Evolutionary conservation across 1,139 yeast genomes (phyloP), one percentile per base, ranked within the genome.

Genomic region (Protomyces macrosporus): DNA sequence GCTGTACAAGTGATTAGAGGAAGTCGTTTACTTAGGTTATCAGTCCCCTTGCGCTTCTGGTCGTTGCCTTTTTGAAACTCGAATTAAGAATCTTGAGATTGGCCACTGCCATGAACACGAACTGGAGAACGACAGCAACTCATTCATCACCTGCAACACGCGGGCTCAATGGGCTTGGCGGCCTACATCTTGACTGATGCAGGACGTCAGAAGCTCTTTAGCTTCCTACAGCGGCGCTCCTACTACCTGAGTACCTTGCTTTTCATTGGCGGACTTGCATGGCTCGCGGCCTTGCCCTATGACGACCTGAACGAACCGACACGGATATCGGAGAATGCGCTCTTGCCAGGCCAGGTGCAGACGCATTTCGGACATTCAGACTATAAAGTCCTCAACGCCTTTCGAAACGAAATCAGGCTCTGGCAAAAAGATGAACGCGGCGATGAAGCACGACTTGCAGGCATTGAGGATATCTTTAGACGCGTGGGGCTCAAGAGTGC

Each of bases 301-400:
- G 63, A 60, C 40, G 50, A 53, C 10, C 48, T 60, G 23, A 60
- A 53, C 34, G 53, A 45, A 3, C 58, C 58, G 33, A 89, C 97
- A 5, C 93, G 93, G 73, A 88, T 91, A 30, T 87, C 96, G 6
- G 99, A 95, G 73, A 95, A 93, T 75, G 99, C 99, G 42, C 79
- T 95, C 73, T 86, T 95, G 88, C 98, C 98, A 10, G 91, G 95
- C 0, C 98, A 93, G 73, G 98, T 93, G 2, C 87, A 86, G 70
- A 87, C 96, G 16, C 90, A 90, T 73, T 95, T 90, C 74, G 80
- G 98, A 65, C 98, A 91, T 70, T 85, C 93, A 60, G 98, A 93
- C 72, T 93, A 98, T 97, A 90, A 91, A 71, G 79, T 88, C 64
- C 84, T 12, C 51, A 65, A 68, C 58, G 55, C 67, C n/a, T 61